Evolutionary conservation across 73 alveolate genomes (phyloP), one percentile per base, ranked within the genome.

Genomic region (Symbiodinium natans): DNA sequence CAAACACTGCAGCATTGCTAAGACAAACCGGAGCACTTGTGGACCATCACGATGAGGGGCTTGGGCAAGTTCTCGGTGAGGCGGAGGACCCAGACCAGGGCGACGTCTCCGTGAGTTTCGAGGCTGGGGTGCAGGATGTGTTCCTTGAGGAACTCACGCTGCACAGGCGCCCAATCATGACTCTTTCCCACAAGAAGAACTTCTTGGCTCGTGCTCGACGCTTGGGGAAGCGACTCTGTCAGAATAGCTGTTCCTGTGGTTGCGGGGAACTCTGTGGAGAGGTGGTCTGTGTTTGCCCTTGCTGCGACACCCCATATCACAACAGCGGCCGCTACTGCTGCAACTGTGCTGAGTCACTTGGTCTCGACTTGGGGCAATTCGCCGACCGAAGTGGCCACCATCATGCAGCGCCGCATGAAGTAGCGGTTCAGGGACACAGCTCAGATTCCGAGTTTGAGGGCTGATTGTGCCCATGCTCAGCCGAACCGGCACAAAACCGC

Each of bases 231-330:
- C 36, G 40, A 40, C 92, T 83, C 29, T 83, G 92, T 29, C 68
- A 83, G 92, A 83, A 83, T 73, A 25, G 15, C 74, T 83, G 92
- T 73, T 27, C 41, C 41, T 83, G 92, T 29, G 92, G 92, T 23
- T 83, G 92, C 25, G 92, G 73, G 15, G 92, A 83, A 33, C 29
- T 13, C n/a, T 80, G 88, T 23, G 88, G 63, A 15, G 36, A 27
- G 59, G 63, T 21, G 2, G 88, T 80, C 25, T 80, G 88, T 29
- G 88, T 80, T 39, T 80, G 88, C 34, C 74, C 43, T 2, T 17
- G 41, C 33, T 42, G 92, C 40, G 92, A 33, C n/a, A 83, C 92
- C 31, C 92, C 92, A 23, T 83, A 41, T 43, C 92, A 83, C 71
- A 42, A 83, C 27, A 73, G 17, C 29, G 92, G 92, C 92, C 68